Conservation (phyloP, 2,329 filamentous ascomycete species). For the Beauveria scarabaeidicola region DNA sequence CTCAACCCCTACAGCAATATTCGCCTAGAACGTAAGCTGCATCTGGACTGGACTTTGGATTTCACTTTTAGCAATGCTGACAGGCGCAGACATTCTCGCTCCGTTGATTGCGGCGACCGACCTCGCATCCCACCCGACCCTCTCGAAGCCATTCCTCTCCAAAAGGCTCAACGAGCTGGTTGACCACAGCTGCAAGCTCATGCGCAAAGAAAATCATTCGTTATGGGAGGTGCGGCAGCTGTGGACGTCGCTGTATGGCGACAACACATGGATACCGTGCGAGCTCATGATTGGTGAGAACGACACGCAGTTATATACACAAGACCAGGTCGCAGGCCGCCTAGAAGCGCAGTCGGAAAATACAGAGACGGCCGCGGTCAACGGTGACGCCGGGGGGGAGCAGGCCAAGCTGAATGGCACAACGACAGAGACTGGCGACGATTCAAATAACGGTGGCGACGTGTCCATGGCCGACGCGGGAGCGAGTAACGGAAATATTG, state of each 20-base stretch:
- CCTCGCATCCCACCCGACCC: slow-evolving; percentile 62
- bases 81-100: slow-evolving; percentile 55
- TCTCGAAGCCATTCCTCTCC: slow-evolving; percentile 67
- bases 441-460: slow-evolving; percentile 18
- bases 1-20: slow-evolving; percentile 68
- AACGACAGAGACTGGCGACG: slow-evolving; percentile 9
- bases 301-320: slow-evolving; percentile 47
- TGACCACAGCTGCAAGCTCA: slow-evolving; percentile 58
- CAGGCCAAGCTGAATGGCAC: slow-evolving; percentile 12
- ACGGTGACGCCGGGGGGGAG: slow-evolving; percentile 15
- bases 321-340: slow-evolving; percentile 34
- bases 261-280: slow-evolving; percentile 60
- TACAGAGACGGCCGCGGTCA: slow-evolving; percentile 10
- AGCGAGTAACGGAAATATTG: slow-evolving; percentile 9
- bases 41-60: too few relatives aligned
- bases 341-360: slow-evolving; percentile 24
- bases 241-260: slow-evolving; percentile 64
- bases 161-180: slow-evolving; percentile 65
- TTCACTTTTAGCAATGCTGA: slow-evolving; percentile 18
- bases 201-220: slow-evolving; percentile 65
- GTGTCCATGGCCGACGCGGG: slow-evolving; percentile 25
- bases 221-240: slow-evolving; percentile 69
- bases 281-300: slow-evolving; percentile 47
- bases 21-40: slow-evolving; percentile 56
- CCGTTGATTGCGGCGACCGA: slow-evolving; percentile 69